These are phyloP conservation scores for Citrus medica DNA, from an alignment of 345 rosid genomes.

Conservation along the genomic window DNA sequence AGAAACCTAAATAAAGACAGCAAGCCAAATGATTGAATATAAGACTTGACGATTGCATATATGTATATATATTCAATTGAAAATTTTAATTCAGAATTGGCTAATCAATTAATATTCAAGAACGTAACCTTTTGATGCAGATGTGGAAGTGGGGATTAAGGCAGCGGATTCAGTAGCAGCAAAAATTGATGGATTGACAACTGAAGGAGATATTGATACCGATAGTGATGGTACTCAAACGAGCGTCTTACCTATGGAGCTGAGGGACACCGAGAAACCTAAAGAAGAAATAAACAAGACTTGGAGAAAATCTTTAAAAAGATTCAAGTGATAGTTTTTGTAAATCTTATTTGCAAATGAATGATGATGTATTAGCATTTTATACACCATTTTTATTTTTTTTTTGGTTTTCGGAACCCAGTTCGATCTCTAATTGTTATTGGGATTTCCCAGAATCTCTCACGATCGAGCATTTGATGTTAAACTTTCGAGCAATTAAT, in stretches of 20 bases:
- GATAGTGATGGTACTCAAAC: slow-evolving; percentile 81
- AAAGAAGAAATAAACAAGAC: slow-evolving; percentile 12
- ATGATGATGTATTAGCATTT: not conserved
- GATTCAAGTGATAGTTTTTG: not conserved
- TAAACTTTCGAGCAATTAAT: too few species aligned
- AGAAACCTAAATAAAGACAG: too few species aligned
- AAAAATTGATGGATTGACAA: slow-evolving; percentile 63
- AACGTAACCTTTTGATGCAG: slow-evolving; percentile 23
- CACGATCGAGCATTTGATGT: too few species aligned
- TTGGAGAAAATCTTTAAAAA: slow-evolving; percentile 26
- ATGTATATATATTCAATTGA: too few species aligned
- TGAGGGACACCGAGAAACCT: slow-evolving; percentile 18
- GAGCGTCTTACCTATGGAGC: slow-evolving; percentile 48
- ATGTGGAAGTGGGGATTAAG: slow-evolving; percentile 42
- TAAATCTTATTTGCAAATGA: not conserved
- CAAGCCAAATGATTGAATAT: too few species aligned
- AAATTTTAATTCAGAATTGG: not conserved
- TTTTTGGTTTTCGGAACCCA: not conserved
- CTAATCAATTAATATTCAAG: not conserved
- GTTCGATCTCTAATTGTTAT: not conserved
- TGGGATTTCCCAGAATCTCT: not conserved
- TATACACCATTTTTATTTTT: too few species aligned
- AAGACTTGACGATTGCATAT: too few species aligned
- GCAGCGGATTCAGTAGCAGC: slow-evolving; percentile 48
- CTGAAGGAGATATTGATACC: slow-evolving; percentile 68